Base-by-base conservation (phyloP, 2,329 filamentous ascomycete species). In the Aspergillus ustus region DNA sequence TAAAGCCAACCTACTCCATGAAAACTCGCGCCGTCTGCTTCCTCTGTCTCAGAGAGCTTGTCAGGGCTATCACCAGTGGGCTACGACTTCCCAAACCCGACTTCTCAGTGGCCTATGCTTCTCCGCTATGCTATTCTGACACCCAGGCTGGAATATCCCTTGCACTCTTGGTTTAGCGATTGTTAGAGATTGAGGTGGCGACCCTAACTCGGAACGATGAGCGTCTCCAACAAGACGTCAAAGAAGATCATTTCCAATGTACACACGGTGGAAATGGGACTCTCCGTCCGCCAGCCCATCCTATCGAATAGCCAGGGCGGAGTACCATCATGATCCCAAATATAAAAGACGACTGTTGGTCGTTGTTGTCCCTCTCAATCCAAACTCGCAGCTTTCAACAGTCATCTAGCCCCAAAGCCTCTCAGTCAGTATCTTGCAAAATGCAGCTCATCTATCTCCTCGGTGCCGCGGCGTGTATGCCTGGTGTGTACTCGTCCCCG, bases 191-290 rank as follows among this genome's bases (percentile, higher is more conserved):
- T 48, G 45, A 48, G 25, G 28, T 8, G 5, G 6, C 13, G 4
- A 13, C 20, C 15, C 4, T 4, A n/a, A 45, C 9, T 22, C 8
- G 5, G 92, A 0, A 84, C 87, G 25, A 3, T 11, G 9, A 45
- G 19, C 8, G 9, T 3, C 43, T n/a, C 43, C 6, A 22, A 20
- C 13, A 25, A 2, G 45, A 48, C 19, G 20, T 48, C 45, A 13
- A 48, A 48, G 45, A 48, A 22, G 45, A 48, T 48, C 45, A 25
- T 25, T 48, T 48, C 45, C 45, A 48, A 25, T 25, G 20, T 48
- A 9, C 19, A 8, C 45, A 22, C 45, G 45, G 45, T 48, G 45
- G 19, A 28, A 48, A 13, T 20, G 28, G 45, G 15, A 28, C 19
- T 7, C 9, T 22, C 22, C 22, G 19, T 25, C 11, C 8, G 11